phyloP scores from a whole-genome alignment of 805 yeast species.

The Candida maesae region DNA sequence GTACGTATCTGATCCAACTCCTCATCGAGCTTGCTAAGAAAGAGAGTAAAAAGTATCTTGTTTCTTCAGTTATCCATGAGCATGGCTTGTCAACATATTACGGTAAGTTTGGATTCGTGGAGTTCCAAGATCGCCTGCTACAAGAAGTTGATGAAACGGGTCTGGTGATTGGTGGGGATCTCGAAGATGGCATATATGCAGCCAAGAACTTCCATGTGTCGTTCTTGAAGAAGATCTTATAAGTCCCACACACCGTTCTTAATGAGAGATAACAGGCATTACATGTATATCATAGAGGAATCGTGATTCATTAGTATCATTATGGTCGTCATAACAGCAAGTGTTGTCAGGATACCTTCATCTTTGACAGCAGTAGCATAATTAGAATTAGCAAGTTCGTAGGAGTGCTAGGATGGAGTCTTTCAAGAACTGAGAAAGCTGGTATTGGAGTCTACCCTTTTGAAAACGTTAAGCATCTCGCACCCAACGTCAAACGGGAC shows the following conservation, averaged over 20 bases:
- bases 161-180: constrained; percentile 12
- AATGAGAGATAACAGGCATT: too few species aligned
- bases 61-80: constrained; percentile 20
- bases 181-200: constrained; percentile 23
- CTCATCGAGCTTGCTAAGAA: constrained; percentile 4
- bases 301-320: too few species aligned
- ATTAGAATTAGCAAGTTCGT: too few species aligned
- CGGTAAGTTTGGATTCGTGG: constrained; percentile 18
- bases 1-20: constrained; percentile 14
- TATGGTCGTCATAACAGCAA: too few species aligned
- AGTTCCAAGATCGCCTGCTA: constrained; percentile 8
- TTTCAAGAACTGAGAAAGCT: neutral
- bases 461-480: constrained; percentile 41
- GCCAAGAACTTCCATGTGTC: constrained; percentile 20
- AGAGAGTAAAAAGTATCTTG: constrained; percentile 1
- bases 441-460: neutral
- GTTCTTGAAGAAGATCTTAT: constrained; percentile 12
- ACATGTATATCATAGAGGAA: too few species aligned
- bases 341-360: too few species aligned
- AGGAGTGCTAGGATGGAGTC: neutral
- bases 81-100: constrained; percentile 19
- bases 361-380: too few species aligned
- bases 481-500: constrained; percentile 46
- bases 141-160: constrained; percentile 20
- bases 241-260: too few species aligned